These are phyloP conservation scores for Berberis thunbergii DNA, from an alignment of 164 flowering plant species.

Conservation along the genomic window DNA sequence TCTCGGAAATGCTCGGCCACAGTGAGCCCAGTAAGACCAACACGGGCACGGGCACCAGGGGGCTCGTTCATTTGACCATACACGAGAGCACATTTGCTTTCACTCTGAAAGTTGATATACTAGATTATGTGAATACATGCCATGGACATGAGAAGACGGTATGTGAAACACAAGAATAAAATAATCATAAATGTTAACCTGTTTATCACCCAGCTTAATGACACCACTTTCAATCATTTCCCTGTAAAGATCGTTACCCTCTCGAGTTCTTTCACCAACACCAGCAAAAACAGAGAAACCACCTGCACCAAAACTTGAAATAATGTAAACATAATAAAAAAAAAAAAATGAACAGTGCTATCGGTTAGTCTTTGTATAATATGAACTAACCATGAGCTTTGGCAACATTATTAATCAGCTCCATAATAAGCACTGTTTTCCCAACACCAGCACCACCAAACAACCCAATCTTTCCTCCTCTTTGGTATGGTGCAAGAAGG, in stretches of 20 bases:
- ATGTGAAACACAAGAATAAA: neutral
- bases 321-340: neutral
- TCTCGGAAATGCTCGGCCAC: slow-evolving; percentile 96
- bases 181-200: slow-evolving; percentile 23
- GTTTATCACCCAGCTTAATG: slow-evolving; percentile 85
- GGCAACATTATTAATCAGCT: slow-evolving; percentile 86
- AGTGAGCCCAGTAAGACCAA: slow-evolving; percentile 76
- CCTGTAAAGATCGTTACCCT: slow-evolving; percentile 87
- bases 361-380: neutral
- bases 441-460: slow-evolving; percentile 38
- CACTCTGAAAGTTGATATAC: slow-evolving; percentile 10
- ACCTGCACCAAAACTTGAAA: slow-evolving; percentile 29
- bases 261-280: slow-evolving; percentile 87
- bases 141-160: neutral
- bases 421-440: slow-evolving; percentile 70
- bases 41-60: slow-evolving; percentile 38
- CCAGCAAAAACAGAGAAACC: slow-evolving; percentile 96
- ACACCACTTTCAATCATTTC: slow-evolving; percentile 98
- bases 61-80: slow-evolving; percentile 41
- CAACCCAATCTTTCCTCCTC: slow-evolving; percentile 38
- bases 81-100: slow-evolving; percentile 30
- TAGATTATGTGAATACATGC: neutral
- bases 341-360: neutral
- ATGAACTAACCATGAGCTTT: slow-evolving; percentile 70
- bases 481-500: slow-evolving; percentile 28